Evolutionary conservation across 306 rosid species (phyloP).

Genomic region (Ziziphus jujuba): DNA sequence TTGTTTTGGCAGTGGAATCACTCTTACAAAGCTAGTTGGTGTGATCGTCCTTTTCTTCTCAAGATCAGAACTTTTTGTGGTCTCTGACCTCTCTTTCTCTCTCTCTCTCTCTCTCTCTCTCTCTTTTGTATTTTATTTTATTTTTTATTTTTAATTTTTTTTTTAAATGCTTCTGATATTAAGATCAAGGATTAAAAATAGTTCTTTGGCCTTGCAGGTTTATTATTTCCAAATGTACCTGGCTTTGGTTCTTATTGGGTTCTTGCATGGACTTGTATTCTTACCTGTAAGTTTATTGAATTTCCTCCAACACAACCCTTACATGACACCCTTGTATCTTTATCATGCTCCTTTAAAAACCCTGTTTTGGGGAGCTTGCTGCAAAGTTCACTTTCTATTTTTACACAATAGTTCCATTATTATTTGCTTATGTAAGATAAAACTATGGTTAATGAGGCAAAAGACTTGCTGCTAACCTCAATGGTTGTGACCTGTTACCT

Average conservation of each 20-base stretch:
- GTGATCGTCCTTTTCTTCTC: constrained; percentile 87
- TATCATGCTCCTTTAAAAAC: no score
- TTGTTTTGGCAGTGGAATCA: constrained; percentile 73
- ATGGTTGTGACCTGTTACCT: no score
- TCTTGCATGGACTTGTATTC: constrained; percentile 93
- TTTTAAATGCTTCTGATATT: constrained; percentile 15
- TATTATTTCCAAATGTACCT: constrained; percentile 97
- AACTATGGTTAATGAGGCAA: no score
- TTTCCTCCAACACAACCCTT: background rate
- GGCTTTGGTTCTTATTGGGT: constrained; percentile 90
- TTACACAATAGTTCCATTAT: no score
- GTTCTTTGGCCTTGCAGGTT: constrained; percentile 59
- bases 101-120: no score
- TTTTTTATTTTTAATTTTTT: no score
- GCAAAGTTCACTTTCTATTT: background rate
- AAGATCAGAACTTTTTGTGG: constrained; percentile 96
- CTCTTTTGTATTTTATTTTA: no score
- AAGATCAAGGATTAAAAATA: constrained; percentile 17
- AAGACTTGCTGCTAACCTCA: no score
- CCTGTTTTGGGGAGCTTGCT: background rate
- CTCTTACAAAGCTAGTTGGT: constrained; percentile 93
- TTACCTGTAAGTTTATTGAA: constrained; percentile 75
- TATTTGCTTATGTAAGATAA: no score
- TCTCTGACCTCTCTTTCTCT: constrained; percentile 36
- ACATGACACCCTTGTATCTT: no score